These are phyloP conservation scores for Leptographium lundbergii DNA, from an alignment of 2,329 filamentous ascomycete species.

Conservation along the genomic window DNA sequence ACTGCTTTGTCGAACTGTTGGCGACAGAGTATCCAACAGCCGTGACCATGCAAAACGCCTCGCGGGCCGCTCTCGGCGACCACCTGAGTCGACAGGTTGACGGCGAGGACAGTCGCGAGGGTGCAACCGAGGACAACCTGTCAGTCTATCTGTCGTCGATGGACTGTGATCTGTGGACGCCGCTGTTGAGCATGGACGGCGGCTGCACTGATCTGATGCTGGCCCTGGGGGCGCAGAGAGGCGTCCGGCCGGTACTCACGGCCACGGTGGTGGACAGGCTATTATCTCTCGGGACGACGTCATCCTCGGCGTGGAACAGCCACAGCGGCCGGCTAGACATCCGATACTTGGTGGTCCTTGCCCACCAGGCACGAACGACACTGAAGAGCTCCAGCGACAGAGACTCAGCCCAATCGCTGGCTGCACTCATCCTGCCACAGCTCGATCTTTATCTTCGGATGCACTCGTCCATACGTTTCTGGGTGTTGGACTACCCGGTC, in stretches of 20 bases:
- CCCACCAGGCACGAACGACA: conserved; percentile 44
- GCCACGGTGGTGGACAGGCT: conserved; percentile 36
- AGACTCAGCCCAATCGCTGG: conserved; percentile 32
- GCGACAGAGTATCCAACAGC: conserved; percentile 30
- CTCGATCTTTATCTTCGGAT: conserved; percentile 45
- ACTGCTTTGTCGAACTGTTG: conserved; percentile 31
- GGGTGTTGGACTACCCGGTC: conserved; percentile 46
- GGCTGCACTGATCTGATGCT: conserved; percentile 43
- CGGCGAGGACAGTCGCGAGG: conserved; percentile 14
- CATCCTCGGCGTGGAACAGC: conserved; percentile 26
- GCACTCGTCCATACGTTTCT: conserved; percentile 39
- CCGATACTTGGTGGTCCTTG: conserved; percentile 46
- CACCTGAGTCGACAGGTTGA: conserved; percentile 30
- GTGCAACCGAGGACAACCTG: conserved; percentile 21
- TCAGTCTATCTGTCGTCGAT: conserved; percentile 33
- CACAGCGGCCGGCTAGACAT: conserved; percentile 46
- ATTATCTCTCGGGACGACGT: conserved; percentile 40
- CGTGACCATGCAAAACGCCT: conserved; percentile 42
- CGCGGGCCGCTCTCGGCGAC: conserved; percentile 37
- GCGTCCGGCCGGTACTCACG: conserved; percentile 37
- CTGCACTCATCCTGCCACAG: conserved; percentile 36
- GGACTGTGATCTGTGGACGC: conserved; percentile 36
- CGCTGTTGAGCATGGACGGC: conserved; percentile 29
- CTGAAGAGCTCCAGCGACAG: conserved; percentile 7
- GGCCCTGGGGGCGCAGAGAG: conserved; percentile 44